Evolutionary conservation across 495 filamentous ascomycete species (phyloP).

Genomic region (Pseudoneurospora amorphoporcata): DNA sequence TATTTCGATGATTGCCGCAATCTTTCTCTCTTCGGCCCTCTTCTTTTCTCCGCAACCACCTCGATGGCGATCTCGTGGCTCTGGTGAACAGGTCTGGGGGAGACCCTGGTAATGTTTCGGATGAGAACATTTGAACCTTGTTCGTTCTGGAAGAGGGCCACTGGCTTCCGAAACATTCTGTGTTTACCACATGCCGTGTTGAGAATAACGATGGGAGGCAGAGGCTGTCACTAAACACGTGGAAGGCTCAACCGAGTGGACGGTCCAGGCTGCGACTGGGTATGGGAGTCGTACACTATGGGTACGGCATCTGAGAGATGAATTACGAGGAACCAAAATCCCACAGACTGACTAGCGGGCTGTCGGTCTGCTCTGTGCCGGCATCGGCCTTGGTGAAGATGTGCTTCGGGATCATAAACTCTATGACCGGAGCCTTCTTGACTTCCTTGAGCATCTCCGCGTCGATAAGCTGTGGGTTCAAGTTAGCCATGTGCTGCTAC

Average conservation of each 20-base stretch:
- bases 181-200: conserved; percentile 6
- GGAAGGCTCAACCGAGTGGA: neutral
- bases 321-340: conserved; percentile 32
- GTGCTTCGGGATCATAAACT: conserved; percentile 86
- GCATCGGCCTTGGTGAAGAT: conserved; percentile 57
- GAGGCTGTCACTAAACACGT: neutral
- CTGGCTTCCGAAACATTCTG: conserved; percentile 3
- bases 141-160: neutral
- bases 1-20: neutral
- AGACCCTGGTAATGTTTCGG: neutral
- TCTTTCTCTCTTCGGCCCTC: neutral
- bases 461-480: conserved; percentile 52
- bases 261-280: conserved; percentile 8
- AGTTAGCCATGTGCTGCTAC: conserved; percentile 17
- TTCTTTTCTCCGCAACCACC: neutral
- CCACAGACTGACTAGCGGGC: conserved; percentile 45
- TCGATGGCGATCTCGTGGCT: neutral
- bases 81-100: neutral
- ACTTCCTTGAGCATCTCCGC: conserved; percentile 72
- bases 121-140: neutral
- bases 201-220: neutral
- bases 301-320: neutral
- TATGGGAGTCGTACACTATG: neutral
- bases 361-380: conserved; percentile 31
- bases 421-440: conserved; percentile 78